phyloP scores from a whole-genome alignment of 2,329 filamentous ascomycete species.

The Penicillium sp. region DNA sequence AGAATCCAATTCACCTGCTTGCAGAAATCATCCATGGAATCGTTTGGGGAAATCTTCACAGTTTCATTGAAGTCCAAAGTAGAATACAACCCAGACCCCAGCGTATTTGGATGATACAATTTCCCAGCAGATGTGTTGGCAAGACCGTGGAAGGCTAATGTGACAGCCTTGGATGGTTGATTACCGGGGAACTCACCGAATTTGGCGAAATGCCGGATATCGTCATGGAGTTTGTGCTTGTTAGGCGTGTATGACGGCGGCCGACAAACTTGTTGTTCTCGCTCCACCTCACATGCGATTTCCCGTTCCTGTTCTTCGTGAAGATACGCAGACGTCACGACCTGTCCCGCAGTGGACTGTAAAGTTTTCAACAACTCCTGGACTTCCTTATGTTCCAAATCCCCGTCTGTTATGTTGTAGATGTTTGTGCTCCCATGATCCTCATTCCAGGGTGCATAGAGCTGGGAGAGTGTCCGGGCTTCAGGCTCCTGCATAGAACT shows the following conservation, averaged over 20 bases:
- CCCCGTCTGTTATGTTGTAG: neutral
- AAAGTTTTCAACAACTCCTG: constrained; percentile 3
- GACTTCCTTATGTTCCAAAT: neutral
- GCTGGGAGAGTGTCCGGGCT: constrained; percentile 1
- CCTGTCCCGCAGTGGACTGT: constrained; percentile 32
- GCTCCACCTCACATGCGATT: constrained; percentile 61
- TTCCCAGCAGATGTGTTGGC: constrained; percentile 4
- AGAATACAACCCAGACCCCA: constrained; percentile 4
- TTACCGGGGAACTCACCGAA: constrained; percentile 3
- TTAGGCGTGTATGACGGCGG: constrained; percentile 46
- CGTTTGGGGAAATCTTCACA: constrained; percentile 23
- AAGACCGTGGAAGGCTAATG: constrained; percentile 10
- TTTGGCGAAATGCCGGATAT: constrained; percentile 9
- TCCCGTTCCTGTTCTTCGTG: constrained; percentile 65
- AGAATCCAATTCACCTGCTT: constrained; percentile 58
- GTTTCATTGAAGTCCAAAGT: constrained; percentile 11
- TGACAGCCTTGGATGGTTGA: neutral
- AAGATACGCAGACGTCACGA: constrained; percentile 49
- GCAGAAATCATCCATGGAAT: constrained; percentile 52
- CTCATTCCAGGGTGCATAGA: constrained; percentile 10
- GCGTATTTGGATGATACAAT: neutral
- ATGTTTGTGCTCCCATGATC: neutral
- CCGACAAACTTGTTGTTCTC: constrained; percentile 56
- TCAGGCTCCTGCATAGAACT: constrained; percentile 1
- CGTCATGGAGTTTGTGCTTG: neutral